These are phyloP conservation scores for Craterostigma plantagineum DNA, from an alignment of 257 asterid species.

Conservation along the genomic window DNA sequence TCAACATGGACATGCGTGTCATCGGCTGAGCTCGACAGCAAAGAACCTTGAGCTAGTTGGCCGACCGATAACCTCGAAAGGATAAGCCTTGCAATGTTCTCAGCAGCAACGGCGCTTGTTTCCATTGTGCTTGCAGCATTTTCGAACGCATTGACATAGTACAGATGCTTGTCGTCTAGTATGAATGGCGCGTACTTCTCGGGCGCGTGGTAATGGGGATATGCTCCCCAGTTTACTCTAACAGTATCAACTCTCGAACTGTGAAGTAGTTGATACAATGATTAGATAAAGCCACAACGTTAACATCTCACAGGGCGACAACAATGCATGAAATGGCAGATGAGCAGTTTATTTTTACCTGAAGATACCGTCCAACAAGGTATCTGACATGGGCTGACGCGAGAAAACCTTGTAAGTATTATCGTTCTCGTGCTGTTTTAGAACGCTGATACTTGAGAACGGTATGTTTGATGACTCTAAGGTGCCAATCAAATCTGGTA, in stretches of 20 bases:
- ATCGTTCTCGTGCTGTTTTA: constrained; percentile 56
- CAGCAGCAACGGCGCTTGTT: constrained; percentile 93
- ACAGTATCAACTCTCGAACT: constrained; percentile 64
- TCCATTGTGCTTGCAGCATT: constrained; percentile 98
- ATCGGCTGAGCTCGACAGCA: constrained; percentile 22
- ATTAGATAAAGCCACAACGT: too few species aligned
- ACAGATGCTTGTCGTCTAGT: constrained; percentile 53
- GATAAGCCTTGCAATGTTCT: constrained; percentile 81
- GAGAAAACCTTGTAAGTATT: constrained; percentile 79
- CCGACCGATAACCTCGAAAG: constrained; percentile 45
- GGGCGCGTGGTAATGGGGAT: constrained; percentile 83
- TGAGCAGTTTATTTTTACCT: constrained; percentile 54
- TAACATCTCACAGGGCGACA: too few species aligned
- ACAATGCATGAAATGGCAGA: too few species aligned
- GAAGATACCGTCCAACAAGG: constrained; percentile 48
- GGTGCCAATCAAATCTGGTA: constrained; percentile 87
- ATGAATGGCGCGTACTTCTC: constrained; percentile 66
- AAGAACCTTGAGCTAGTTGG: constrained; percentile 9
- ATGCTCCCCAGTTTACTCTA: constrained; percentile 78
- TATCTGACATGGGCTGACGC: constrained; percentile 50
- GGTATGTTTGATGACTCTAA: constrained; percentile 51
- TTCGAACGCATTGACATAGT: constrained; percentile 89
- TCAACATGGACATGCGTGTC: constrained; percentile 26
- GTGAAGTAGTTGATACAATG: too few species aligned
- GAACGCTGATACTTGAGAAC: constrained; percentile 69